Evolutionary conservation across 805 yeast genomes (phyloP).

Genomic region (Peterozyma xylosa): DNA sequence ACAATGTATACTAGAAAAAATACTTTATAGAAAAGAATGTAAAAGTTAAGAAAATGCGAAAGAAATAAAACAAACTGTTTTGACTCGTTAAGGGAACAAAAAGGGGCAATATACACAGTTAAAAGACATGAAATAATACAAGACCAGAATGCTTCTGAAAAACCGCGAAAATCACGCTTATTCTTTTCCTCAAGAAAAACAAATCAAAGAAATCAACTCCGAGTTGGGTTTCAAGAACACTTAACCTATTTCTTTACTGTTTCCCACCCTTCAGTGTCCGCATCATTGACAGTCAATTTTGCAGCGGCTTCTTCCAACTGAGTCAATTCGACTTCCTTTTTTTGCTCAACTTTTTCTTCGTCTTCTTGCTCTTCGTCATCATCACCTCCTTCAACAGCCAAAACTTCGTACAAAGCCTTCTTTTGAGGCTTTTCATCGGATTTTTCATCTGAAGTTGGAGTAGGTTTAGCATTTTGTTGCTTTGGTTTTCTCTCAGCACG

Average conservation of each 20-base stretch:
- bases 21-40: too few relatives aligned
- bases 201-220: neutral
- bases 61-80: too few relatives aligned
- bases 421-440: conserved; percentile 13
- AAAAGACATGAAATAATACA: too few relatives aligned
- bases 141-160: too few relatives aligned
- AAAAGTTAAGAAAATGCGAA: too few relatives aligned
- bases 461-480: conserved; percentile 11
- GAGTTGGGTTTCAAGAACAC: neutral
- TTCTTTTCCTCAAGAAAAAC: neutral
- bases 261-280: conserved; percentile 35
- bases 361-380: conserved; percentile 29
- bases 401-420: conserved; percentile 42
- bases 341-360: conserved; percentile 7
- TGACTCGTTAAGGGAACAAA: too few relatives aligned
- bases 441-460: conserved; percentile 9
- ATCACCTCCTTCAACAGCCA: conserved; percentile 45
- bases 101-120: too few relatives aligned
- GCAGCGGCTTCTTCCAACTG: conserved; percentile 29
- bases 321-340: conserved; percentile 25
- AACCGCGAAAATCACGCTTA: too few relatives aligned
- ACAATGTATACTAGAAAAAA: too few relatives aligned
- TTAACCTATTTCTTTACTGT: conserved; percentile 30
- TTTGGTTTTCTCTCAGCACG: conserved; percentile 19
- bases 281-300: conserved; percentile 27